Evolutionary conservation across 1,284 basidiomycete genomes (phyloP).

Genomic region (Kwoniella shivajii): DNA sequence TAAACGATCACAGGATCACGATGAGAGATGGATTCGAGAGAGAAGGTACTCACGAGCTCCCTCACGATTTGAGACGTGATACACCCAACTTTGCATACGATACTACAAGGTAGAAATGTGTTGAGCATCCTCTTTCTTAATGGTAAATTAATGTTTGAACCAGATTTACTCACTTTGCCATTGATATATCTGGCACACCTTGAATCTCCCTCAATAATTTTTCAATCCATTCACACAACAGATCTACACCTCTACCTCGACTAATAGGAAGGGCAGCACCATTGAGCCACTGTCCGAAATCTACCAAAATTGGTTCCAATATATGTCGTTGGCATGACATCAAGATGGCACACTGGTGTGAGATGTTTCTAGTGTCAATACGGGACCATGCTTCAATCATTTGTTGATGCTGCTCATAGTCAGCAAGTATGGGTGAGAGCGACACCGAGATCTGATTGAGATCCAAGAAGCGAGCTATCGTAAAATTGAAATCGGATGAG

Average conservation of each 20-base stretch:
- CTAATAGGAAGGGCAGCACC: constrained; percentile 15
- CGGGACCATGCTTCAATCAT: constrained; percentile 42
- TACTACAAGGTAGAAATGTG: no score
- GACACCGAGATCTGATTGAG: constrained; percentile 39
- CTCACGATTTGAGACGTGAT: constrained; percentile 46
- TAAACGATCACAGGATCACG: no score
- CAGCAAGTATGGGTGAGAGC: constrained; percentile 39
- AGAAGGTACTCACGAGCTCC: constrained; percentile 42
- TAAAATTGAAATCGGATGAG: neutral
- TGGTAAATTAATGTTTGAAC: neutral
- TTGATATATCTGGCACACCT: neutral
- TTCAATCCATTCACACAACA: constrained; percentile 29
- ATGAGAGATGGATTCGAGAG: no score
- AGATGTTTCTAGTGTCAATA: constrained; percentile 30
- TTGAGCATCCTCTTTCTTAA: neutral
- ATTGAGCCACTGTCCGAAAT: constrained; percentile 36
- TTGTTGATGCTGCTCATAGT: constrained; percentile 25
- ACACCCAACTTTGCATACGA: constrained; percentile 37
- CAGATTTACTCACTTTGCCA: constrained; percentile 16
- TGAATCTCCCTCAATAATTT: constrained; percentile 9
- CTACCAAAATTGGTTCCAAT: constrained; percentile 25
- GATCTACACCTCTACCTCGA: constrained; percentile 16
- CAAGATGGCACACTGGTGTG: constrained; percentile 38
- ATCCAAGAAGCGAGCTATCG: constrained; percentile 38
- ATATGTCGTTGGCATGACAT: constrained; percentile 30